These are phyloP conservation scores for Volvox carteri DNA, from an alignment of 163 green algal species.

Conservation along the genomic window DNA sequence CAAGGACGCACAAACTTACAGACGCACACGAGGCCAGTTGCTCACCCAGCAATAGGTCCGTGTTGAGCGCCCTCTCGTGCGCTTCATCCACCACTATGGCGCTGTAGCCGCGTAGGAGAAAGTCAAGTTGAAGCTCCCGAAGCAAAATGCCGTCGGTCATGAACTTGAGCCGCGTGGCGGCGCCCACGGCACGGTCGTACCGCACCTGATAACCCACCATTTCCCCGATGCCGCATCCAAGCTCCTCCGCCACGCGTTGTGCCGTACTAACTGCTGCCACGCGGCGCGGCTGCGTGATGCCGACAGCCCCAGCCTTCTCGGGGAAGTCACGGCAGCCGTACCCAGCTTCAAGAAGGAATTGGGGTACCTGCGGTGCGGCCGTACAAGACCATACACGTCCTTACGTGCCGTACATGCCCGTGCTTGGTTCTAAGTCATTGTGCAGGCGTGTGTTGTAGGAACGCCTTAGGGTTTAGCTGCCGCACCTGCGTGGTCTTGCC, in stretches of 20 bases:
- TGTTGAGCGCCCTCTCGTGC: constrained; percentile 96
- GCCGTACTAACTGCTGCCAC: constrained; percentile 93
- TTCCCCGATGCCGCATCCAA: constrained; percentile 79
- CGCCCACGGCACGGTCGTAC: constrained; percentile 85
- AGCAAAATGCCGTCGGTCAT: constrained; percentile 98
- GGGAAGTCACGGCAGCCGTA: constrained; percentile 87
- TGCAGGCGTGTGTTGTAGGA: too few relatives aligned
- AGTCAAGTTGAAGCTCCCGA: constrained; percentile 87
- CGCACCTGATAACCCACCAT: constrained; percentile 94
- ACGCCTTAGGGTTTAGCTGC: background rate
- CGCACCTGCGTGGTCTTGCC: constrained; percentile 92
- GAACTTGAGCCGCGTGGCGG: constrained; percentile 85
- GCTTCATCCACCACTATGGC: constrained; percentile 95
- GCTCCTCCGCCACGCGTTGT: constrained; percentile 89
- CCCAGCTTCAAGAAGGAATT: constrained; percentile 97
- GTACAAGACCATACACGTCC: too few relatives aligned
- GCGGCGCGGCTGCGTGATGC: constrained; percentile 94
- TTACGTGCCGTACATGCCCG: too few relatives aligned
- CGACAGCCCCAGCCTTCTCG: constrained; percentile 78
- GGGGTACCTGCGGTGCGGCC: constrained; percentile 82
- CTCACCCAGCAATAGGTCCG: constrained; percentile 97
- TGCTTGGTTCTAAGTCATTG: too few relatives aligned
- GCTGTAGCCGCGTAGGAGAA: constrained; percentile 66
- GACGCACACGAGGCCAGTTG: too few relatives aligned
- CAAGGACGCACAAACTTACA: too few relatives aligned